Percentiles rank a stretch among this genome's conserved stretches.
Conservation (phyloP, 768 basidiomycete species). For the Gloeostereum incarnatum region DNA sequence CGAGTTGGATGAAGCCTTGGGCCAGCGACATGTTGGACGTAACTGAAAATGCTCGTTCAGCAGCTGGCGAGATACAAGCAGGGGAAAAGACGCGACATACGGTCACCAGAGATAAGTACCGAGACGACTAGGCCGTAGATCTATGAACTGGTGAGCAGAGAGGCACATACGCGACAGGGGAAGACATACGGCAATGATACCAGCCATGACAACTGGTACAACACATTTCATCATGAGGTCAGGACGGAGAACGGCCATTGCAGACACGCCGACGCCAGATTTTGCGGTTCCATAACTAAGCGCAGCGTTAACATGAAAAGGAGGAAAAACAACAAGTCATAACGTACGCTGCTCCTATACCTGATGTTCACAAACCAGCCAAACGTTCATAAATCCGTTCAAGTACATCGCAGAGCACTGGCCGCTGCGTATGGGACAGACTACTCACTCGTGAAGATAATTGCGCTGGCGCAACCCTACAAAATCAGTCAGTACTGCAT, state of each 20-base stretch:
- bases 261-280: slow-evolving; percentile 95
- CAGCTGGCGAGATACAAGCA: neutral
- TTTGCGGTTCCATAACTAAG: slow-evolving; percentile 96
- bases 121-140: slow-evolving; percentile 98
- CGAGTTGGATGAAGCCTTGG: slow-evolving; percentile 89
- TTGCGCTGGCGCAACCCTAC: slow-evolving; percentile 93
- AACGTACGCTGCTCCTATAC: slow-evolving; percentile 78
- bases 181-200: slow-evolving; percentile 93
- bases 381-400: no score
- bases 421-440: neutral
- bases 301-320: neutral
- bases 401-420: slow-evolving; percentile 6
- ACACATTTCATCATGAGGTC: slow-evolving; percentile 98
- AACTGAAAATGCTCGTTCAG: slow-evolving; percentile 33
- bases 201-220: slow-evolving; percentile 98
- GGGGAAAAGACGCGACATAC: slow-evolving; percentile 38
- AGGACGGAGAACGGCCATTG: slow-evolving; percentile 95
- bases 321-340: slow-evolving; percentile 4
- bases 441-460: slow-evolving; percentile 90
- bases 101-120: slow-evolving; percentile 84
- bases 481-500: slow-evolving; percentile 5
- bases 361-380: slow-evolving; percentile 25
- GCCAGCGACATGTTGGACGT: slow-evolving; percentile 76
- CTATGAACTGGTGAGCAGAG: slow-evolving; percentile 25
- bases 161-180: neutral